Base-by-base conservation (phyloP, 495 filamentous ascomycete species). In the Apodospora peruviana region DNA sequence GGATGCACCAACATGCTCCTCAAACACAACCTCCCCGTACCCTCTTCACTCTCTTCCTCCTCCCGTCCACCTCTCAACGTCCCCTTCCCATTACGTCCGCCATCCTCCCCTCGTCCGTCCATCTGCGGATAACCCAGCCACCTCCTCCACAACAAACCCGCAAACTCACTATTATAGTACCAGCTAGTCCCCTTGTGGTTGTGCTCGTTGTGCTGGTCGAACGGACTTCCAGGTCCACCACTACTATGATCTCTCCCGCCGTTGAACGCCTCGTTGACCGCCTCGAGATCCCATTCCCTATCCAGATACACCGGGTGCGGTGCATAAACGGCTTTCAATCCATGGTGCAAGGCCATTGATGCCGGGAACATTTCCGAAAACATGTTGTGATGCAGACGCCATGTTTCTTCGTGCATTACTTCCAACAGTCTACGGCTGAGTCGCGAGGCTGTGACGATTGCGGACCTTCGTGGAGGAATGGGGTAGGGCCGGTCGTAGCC, bases 341-440 rank as follows among this genome's bases (percentile, higher is more conserved):
- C 93, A 59, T 94, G 91, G 56, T 97, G 93, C 1, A 98, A 75
- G 3, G 91, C 90, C 39, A 82, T 76, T 5, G 84, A 84, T 20
- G 87, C 80, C 2, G 91, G 87, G 79, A 86, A 96, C 90, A 96
- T 96, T 66, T 98, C 93, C 10, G 83, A 83, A 70, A 95, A 97
- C 83, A 93, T 93, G 54, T 78, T 83, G 66, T 93, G 91, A 23
- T 81, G 83, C 39, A 85, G 75, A 29, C 87, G 74, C 42, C 77
- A 79, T 18, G 84, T 91, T 61, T 96, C 91, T 45, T 81, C 77
- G 67, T 98, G 93, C 93, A 98, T 98, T 10, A 83, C 86, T 16
- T 65, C 65, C 18, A 98, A 76, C 2, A 98, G 77, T 19, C 90
- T 84, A 40, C 84, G 83, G 7, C 86, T 91, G 11, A 96, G 76